Evolutionary conservation across 2,329 filamentous ascomycete species (phyloP), one percentile per base, ranked within the genome.

Genomic region (Botrytis byssoidea): DNA sequence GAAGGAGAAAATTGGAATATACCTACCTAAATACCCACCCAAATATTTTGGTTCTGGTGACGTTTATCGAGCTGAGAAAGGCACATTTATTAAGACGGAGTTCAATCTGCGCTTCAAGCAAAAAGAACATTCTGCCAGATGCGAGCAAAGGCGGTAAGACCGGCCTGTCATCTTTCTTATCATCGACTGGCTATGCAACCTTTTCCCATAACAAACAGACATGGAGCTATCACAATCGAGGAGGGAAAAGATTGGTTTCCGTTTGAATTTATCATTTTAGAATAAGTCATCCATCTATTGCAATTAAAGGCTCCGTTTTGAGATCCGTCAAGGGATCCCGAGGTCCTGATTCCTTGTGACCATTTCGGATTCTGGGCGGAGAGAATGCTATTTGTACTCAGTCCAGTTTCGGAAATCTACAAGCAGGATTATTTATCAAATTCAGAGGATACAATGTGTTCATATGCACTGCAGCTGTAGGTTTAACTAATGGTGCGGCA

Each of bases 41-140:
- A 18, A 42, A 68, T 42, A 22, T 55, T 12, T 12, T 40, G 25
- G 2, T 55, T 68, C 25, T 68, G 35, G 14, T 57, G 51, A 57
- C 51, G 29, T 29, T n/a, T n/a, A 9, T 55, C 35, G 51, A 55
- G 46, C 25, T 40, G 35, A 40, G 32, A 9, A 29, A 55, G 32
- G 16, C 25, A 66, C 12, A n/a, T 66, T 18, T 35, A 42, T 29
- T 20, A 37, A 37, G 65, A 68, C 65, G 65, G 65, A 68, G 46
- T 67, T 67, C 64, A 51, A 51, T 67, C 44, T 67, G 64, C 64
- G 64, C 46, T 37, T 51, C 51, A 57, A 57, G 51, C n/a, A 57
- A 29, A 9, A 29, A 12, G 12, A 55, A 29, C n/a, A 57, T 57
- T 57, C n/a, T 57, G 51, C 51, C 51, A 57, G 14, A 57, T 57